Percentiles rank a stretch among this genome's conserved stretches.
Evolutionary conservation across 2,329 filamentous ascomycete genomes (phyloP).

Genomic region (Fusarium nelsonii): DNA sequence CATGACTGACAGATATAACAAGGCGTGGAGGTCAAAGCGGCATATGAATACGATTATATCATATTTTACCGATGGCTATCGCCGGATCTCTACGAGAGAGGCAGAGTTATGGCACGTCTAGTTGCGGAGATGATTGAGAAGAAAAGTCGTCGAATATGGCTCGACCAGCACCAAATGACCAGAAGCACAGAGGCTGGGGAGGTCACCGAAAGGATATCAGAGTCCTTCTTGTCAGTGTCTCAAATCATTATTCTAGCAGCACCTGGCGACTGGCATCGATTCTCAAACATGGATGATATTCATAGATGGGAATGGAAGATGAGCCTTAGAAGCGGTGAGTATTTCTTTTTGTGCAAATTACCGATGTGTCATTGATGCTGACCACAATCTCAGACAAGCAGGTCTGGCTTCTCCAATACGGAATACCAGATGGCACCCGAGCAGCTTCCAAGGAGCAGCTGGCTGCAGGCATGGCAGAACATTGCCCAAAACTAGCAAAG

Average conservation of each 20-base stretch:
- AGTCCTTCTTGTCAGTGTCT: slow-evolving; percentile 4
- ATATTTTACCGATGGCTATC: slow-evolving; percentile 28
- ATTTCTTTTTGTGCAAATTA: accelerated
- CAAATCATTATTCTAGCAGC: slow-evolving; percentile 15
- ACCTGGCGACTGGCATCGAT: slow-evolving; percentile 10
- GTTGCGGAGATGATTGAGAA: slow-evolving; percentile 22
- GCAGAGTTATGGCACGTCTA: slow-evolving; percentile 25
- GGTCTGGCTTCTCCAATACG: slow-evolving; percentile 28
- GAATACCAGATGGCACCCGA: neutral
- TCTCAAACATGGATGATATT: slow-evolving; percentile 21
- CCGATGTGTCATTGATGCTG: neutral
- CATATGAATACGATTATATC: slow-evolving; percentile 17
- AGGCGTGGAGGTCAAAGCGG: neutral
- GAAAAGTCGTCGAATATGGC: slow-evolving; percentile 15
- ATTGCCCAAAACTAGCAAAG: slow-evolving; percentile 12
- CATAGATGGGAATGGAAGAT: slow-evolving; percentile 33
- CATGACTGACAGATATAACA: neutral
- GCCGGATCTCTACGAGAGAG: slow-evolving; percentile 15
- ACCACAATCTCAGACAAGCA: slow-evolving; percentile 9
- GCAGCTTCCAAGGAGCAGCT: slow-evolving; percentile 8
- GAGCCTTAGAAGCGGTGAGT: slow-evolving; percentile 25
- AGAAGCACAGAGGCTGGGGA: slow-evolving; percentile 4
- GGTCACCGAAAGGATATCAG: slow-evolving; percentile 6
- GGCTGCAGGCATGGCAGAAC: neutral
- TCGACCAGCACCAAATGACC: slow-evolving; percentile 23